Percentiles rank a stretch among this genome's conserved stretches.
phyloP scores from a whole-genome alignment of 495 filamentous ascomycete species.

The Hypoxylon lienhwacheense region DNA sequence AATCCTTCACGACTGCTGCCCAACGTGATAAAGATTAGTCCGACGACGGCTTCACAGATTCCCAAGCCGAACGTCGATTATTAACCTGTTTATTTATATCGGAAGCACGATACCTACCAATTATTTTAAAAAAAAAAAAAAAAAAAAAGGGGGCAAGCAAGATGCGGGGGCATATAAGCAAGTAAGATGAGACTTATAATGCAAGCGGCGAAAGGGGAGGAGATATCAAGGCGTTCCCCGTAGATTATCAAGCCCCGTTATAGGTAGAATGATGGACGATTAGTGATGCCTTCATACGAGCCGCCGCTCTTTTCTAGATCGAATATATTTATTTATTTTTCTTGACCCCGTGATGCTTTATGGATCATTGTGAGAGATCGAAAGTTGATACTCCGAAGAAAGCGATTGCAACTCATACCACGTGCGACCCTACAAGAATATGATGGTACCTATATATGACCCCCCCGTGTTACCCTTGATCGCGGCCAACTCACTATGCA shows the following conservation, averaged over 20 bases:
- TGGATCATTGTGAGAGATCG: slow-evolving; percentile 2
- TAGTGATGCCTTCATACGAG: too few relatives aligned
- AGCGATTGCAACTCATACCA: slow-evolving; percentile 3
- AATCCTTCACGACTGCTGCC: slow-evolving; percentile 36
- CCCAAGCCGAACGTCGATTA: slow-evolving; percentile 8
- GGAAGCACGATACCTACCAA: too few relatives aligned
- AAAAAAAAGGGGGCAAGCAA: slow-evolving; percentile 12
- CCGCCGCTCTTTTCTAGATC: slow-evolving; percentile 8
- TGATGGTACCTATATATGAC: slow-evolving; percentile 11
- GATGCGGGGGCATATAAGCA: slow-evolving; percentile 28
- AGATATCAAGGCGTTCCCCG: too few relatives aligned
- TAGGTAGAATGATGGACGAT: too few relatives aligned
- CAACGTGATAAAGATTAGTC: slow-evolving; percentile 26
- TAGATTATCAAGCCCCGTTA: too few relatives aligned
- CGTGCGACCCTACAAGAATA: slow-evolving; percentile 27
- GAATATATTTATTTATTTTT: not conserved
- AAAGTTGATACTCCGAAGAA: not conserved
- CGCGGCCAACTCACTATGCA: slow-evolving; percentile 28
- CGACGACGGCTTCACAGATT: slow-evolving; percentile 8
- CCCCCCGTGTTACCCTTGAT: slow-evolving; percentile 30
- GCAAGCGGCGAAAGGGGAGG: slow-evolving; percentile 1
- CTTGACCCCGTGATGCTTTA: not conserved
- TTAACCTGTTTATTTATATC: slow-evolving; percentile 14
- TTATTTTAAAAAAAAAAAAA: too few relatives aligned
- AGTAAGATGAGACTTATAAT: slow-evolving; percentile 25